phyloP scores from a whole-genome alignment of 306 rosid species.

The Sesbania bispinosa region DNA sequence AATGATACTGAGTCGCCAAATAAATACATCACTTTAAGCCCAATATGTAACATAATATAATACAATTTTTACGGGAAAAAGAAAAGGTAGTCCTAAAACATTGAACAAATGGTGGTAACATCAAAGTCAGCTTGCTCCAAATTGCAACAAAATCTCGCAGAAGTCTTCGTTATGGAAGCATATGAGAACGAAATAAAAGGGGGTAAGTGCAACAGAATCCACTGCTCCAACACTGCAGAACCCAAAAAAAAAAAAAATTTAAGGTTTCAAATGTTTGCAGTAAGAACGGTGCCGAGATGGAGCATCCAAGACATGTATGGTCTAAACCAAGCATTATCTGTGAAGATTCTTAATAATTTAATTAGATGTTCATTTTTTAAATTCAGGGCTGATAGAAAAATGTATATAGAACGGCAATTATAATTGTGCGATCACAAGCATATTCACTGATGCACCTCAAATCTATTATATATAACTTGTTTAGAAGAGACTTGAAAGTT shows the following conservation, averaged over 20 bases:
- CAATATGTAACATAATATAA: not conserved
- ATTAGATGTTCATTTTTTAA: not conserved
- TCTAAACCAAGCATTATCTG: not conserved
- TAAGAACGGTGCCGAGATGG: not conserved
- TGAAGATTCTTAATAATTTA: not conserved
- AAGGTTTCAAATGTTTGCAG: slow-evolving; percentile 6
- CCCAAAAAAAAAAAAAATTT: not conserved
- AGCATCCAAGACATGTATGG: not conserved
- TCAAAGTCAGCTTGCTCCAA: slow-evolving; percentile 4
- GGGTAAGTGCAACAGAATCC: slow-evolving; percentile 97
- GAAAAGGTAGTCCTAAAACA: not conserved
- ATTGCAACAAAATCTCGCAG: not conserved
- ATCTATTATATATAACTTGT: not conserved
- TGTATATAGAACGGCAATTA: not conserved
- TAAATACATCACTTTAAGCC: not conserved
- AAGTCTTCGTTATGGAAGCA: slow-evolving; percentile 37
- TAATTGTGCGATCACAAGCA: not conserved
- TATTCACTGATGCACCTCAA: not conserved
- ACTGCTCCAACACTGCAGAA: slow-evolving; percentile 91
- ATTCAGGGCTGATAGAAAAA: not conserved
- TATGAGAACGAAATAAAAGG: slow-evolving; percentile 72
- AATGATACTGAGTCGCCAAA: not conserved
- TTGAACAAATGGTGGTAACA: not conserved
- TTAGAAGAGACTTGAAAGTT: not conserved
- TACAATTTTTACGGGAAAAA: not conserved